Evolutionary conservation across 148 eudicot genomes (phyloP).

Genomic region (Cornus kousa): DNA sequence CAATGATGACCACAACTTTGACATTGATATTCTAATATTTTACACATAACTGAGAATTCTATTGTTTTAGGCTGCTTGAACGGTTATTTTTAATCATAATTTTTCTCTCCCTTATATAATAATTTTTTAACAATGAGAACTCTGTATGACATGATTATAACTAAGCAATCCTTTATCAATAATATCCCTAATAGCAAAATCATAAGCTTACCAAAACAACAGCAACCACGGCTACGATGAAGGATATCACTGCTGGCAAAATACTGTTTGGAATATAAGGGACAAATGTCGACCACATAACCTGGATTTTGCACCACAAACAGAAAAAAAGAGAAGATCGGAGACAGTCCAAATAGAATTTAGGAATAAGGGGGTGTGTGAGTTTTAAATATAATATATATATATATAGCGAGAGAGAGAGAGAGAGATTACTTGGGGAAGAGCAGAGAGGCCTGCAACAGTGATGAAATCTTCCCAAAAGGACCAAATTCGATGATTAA

Average conservation of each 20-base stretch:
- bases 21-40: neutral
- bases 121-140: neutral
- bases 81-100: too few species aligned
- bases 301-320: conserved; percentile 37
- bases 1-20: neutral
- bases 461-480: conserved; percentile 94
- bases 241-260: conserved; percentile 72
- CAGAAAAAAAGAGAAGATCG: neutral
- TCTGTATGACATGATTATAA: neutral
- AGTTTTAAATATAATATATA: neutral
- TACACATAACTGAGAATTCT: neutral
- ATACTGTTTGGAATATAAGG: conserved; percentile 78
- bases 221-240: conserved; percentile 49
- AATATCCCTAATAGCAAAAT: neutral
- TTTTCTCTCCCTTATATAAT: neutral
- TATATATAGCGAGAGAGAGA: neutral
- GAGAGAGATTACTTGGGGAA: conserved; percentile 66
- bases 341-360: neutral
- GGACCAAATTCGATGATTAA: conserved; percentile 58
- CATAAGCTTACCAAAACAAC: conserved; percentile 68
- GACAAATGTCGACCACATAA: conserved; percentile 96
- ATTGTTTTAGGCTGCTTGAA: too few species aligned
- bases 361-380: neutral
- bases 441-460: conserved; percentile 82
- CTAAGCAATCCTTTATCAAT: neutral